Base-by-base conservation (phyloP, 2,329 filamentous ascomycete species). In the Cercospora sp. region DNA sequence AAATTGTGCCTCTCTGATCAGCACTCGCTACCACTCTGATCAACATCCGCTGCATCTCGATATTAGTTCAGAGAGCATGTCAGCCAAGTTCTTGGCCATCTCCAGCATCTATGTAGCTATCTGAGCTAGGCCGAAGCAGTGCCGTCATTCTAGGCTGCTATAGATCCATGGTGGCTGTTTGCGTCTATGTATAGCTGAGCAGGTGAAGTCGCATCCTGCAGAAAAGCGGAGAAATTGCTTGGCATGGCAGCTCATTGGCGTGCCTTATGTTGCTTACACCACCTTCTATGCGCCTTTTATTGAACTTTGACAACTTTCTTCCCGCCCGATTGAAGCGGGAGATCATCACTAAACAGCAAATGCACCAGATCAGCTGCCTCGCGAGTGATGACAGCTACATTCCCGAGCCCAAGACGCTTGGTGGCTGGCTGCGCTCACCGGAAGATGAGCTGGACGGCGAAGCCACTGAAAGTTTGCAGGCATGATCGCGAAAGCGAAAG, bases 401-500 rank as follows among this genome's bases (percentile, higher is more conserved):
- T 23, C 20, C 16, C 3, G 36, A 26, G 23, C 16, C 48, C 48
- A 28, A 55, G 23, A 55, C 48, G 20, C 48, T 28, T 55, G 12
- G 48, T 55, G 48, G 23, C 48, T 55, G 48, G 48, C 48, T 28
- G 59, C 59, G 36, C 36, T 20, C 23, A 45, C 59, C 59, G 59
- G 59, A 48, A 39, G 59, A 61, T 61, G 59, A 61, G 59, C 59
- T 61, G 36, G 59, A 61, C 59, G 13, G n/a, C 0, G 12, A 16
- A 42, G 59, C 59, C 36, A 61, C 39, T n/a, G 42, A 8, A 51
- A 62, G 9, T 30, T 31, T 30, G 30, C 13, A 20, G 2, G n/a
- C 60, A 26, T 48, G 18, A 62, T n/a, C n/a, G 18, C 60, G 42
- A 62, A 45, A 16, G 60, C 60, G 60, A 62, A 62, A 62, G 39